Evolutionary conservation across 805 yeast genomes (phyloP), one percentile per base, ranked within the genome.

Genomic region (Myxozyma kluyveri): DNA sequence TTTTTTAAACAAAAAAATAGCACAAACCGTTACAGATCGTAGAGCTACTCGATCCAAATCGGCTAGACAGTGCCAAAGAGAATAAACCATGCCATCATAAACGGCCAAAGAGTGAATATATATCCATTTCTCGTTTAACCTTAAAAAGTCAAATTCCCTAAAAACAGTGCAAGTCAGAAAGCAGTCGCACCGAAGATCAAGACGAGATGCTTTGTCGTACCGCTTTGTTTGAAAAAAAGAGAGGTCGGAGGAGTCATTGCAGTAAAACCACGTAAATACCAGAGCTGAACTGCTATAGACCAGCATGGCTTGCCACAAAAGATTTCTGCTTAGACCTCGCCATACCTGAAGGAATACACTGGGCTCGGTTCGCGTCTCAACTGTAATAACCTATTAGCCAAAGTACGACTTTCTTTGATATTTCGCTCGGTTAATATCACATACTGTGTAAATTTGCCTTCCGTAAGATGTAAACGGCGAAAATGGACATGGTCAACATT

Each of bases 371-470:
- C 49, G 39, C 14, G 18, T 39, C n/a, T 47, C 53, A n/a, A 45
- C 60, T 56, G 21, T 10, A 4, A 17, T 12, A 3, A 27, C 4
- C 10, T 7, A n/a, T 10, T 27, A 38, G 23, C 33, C 7, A 19
- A n/a, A 21, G 41, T 12, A 38, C n/a, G n/a, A n/a, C n/a, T n/a
- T n/a, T n/a, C n/a, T n/a, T n/a, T n/a, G n/a, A 5, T 14, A 35
- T 12, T 7, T 17, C 5, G 22, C 12, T 12, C 22, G 12, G 41
- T 17, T 5, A 33, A 9, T 5, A 17, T 5, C 1, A 37, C 50
- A n/a, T 53, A 57, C 61, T 49, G 31, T 49, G 59, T 12, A 62
- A 43, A 33, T 59, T 49, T 17, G 65, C 60, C 36, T 61, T 61
- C 21, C 63, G 56, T n/a, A 56, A 31, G 7, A 62, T 35, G 23